These are phyloP conservation scores for Cladosporium cucumerinum DNA, from an alignment of 2,329 filamentous ascomycete genomes.

Conservation along the genomic window DNA sequence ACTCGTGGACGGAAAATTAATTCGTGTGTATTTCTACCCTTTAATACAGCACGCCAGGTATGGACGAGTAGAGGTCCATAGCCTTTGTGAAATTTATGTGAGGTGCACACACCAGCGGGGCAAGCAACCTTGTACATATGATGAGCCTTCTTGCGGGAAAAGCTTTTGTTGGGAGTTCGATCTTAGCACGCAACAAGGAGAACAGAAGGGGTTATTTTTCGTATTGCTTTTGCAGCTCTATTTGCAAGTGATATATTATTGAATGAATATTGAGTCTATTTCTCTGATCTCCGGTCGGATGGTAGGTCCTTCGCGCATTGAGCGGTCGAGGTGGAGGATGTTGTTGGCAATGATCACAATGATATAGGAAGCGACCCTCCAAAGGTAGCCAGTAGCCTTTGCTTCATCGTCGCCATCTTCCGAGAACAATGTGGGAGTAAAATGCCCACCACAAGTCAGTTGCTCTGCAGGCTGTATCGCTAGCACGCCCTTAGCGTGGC, in stretches of 20 bases:
- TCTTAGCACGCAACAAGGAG: slow-evolving; percentile 2
- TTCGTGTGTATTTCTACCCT: background rate
- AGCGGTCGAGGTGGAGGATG: background rate
- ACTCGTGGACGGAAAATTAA: background rate
- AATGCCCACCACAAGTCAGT: background rate
- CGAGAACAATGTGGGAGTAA: background rate
- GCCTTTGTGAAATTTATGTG: background rate
- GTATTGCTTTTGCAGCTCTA: slow-evolving; percentile 7
- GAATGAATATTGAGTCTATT: slow-evolving; percentile 3
- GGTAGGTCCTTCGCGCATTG: background rate
- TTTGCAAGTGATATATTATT: slow-evolving; percentile 7
- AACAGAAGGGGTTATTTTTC: slow-evolving; percentile 6
- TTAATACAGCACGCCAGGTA: slow-evolving; percentile 1
- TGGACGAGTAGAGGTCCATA: background rate
- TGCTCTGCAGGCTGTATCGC: background rate
- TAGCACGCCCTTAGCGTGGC: background rate
- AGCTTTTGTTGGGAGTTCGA: background rate
- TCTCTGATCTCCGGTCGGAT: background rate
- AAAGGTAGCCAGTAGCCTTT: background rate
- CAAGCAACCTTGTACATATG: slow-evolving; percentile 13
- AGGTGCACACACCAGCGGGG: background rate
- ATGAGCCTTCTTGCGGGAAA: background rate
- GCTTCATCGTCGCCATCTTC: background rate
- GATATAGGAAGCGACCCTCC: background rate
- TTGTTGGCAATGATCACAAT: background rate